Evolutionary conservation across 1,139 yeast genomes (phyloP).

Genomic region (Kodamaea derodonti): DNA sequence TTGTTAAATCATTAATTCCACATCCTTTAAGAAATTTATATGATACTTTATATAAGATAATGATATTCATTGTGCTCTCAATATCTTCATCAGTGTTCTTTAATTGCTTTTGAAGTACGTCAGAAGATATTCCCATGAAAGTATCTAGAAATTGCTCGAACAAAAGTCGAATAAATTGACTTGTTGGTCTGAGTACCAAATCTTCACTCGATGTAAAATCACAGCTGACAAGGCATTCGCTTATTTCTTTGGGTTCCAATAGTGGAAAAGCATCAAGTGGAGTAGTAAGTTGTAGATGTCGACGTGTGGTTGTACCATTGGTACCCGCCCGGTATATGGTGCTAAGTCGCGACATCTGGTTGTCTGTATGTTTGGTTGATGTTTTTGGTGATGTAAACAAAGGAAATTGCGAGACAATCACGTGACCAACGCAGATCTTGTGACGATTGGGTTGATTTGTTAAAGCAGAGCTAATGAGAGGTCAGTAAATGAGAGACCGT

Average conservation of each 20-base stretch:
- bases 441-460: too few species aligned
- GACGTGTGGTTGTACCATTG: slow-evolving; percentile 13
- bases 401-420: slow-evolving; percentile 3
- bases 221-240: slow-evolving; percentile 58
- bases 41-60: slow-evolving; percentile 58
- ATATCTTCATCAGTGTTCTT: slow-evolving; percentile 28
- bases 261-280: slow-evolving; percentile 54
- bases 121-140: slow-evolving; percentile 47
- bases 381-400: slow-evolving; percentile 3
- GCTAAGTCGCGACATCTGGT: slow-evolving; percentile 23
- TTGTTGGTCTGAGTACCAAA: slow-evolving; percentile 60
- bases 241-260: slow-evolving; percentile 60
- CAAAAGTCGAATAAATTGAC: slow-evolving; percentile 55
- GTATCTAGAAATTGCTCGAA: slow-evolving; percentile 71
- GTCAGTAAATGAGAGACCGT: too few species aligned
- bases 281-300: slow-evolving; percentile 14
- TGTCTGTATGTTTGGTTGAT: not conserved
- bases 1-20: slow-evolving; percentile 73
- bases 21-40: slow-evolving; percentile 63
- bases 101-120: slow-evolving; percentile 10
- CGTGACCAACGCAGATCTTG: slow-evolving; percentile 1
- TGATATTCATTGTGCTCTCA: slow-evolving; percentile 27
- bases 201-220: slow-evolving; percentile 65
- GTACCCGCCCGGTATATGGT: slow-evolving; percentile 22
- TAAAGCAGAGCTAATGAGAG: too few species aligned